Conservation (phyloP, 2,329 filamentous ascomycete genomes). For the Cladophialophora carrionii region DNA sequence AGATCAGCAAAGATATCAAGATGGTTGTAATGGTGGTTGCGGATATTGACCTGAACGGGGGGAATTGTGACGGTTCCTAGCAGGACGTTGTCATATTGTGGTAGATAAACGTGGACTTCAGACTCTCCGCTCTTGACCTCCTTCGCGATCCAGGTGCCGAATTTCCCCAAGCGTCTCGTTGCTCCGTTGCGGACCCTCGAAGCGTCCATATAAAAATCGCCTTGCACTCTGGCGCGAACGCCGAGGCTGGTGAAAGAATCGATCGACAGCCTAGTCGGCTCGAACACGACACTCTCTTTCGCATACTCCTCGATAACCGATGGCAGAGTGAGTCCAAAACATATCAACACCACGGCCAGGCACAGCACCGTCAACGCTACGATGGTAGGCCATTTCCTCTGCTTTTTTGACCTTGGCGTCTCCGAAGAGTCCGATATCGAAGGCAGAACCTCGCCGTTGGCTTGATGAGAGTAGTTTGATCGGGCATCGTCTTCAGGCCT, state of each 20-base stretch:
- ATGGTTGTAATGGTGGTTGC: constrained; percentile 74
- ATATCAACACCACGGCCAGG: constrained; percentile 66
- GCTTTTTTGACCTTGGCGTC: constrained; percentile 34
- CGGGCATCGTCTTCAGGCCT: constrained; percentile 43
- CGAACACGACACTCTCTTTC: constrained; percentile 77
- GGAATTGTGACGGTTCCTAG: constrained; percentile 79
- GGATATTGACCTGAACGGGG: constrained; percentile 72
- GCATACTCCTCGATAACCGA: constrained; percentile 82
- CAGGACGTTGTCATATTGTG: constrained; percentile 76
- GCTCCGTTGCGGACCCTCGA: constrained; percentile 71
- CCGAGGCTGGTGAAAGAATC: constrained; percentile 81
- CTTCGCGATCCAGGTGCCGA: constrained; percentile 78
- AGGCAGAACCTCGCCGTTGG: constrained; percentile 33
- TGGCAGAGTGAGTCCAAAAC: constrained; percentile 79
- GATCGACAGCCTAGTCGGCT: constrained; percentile 81
- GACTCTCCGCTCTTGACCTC: constrained; percentile 75
- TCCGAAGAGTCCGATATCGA: constrained; percentile 36
- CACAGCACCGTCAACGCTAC: constrained; percentile 72
- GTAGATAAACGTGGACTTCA: constrained; percentile 74
- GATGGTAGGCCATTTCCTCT: constrained; percentile 73
- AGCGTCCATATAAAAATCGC: constrained; percentile 79
- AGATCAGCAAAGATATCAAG: constrained; percentile 81
- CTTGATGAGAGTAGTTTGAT: constrained; percentile 38
- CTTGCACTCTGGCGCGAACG: constrained; percentile 77
- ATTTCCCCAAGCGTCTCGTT: constrained; percentile 73